Evolutionary conservation across 768 basidiomycete species (phyloP).

Genomic region (Cystofilobasidium ferigula): DNA sequence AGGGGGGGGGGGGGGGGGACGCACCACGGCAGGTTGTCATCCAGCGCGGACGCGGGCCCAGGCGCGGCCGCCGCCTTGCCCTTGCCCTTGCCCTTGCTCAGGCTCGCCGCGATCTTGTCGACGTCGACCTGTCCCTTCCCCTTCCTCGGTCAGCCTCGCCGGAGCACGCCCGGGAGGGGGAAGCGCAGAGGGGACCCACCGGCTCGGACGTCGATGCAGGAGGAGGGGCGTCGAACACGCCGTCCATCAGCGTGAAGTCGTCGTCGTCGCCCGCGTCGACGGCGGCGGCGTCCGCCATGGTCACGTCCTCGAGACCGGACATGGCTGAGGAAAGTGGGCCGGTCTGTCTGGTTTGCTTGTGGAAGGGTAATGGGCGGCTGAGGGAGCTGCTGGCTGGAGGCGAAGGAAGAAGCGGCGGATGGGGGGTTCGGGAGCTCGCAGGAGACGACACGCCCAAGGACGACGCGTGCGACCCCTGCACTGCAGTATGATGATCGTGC

Average conservation of each 20-base stretch:
- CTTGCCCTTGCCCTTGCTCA: neutral
- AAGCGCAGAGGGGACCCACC: neutral
- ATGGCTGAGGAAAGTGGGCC: neutral
- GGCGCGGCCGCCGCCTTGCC: neutral
- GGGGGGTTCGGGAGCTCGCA: no score
- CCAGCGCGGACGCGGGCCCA: slow-evolving; percentile 18
- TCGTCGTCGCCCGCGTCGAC: neutral
- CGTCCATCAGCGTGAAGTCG: neutral
- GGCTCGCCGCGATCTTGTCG: neutral
- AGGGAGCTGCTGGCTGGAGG: no score
- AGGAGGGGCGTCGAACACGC: neutral
- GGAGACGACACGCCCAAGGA: no score
- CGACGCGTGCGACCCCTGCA: no score
- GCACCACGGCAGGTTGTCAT: slow-evolving; percentile 77
- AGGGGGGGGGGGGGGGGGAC: slow-evolving; percentile 30
- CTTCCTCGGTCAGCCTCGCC: no score
- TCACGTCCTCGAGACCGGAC: neutral
- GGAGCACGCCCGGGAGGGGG: no score
- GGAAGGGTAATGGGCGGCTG: no score
- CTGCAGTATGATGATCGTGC: no score
- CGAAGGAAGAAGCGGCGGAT: no score
- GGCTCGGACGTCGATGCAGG: neutral
- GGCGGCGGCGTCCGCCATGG: neutral
- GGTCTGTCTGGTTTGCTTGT: no score
- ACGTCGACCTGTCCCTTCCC: neutral